phyloP scores from a whole-genome alignment of 225 moss, liverwort and hornwort species.

The Physcomitrellopsis africana region DNA sequence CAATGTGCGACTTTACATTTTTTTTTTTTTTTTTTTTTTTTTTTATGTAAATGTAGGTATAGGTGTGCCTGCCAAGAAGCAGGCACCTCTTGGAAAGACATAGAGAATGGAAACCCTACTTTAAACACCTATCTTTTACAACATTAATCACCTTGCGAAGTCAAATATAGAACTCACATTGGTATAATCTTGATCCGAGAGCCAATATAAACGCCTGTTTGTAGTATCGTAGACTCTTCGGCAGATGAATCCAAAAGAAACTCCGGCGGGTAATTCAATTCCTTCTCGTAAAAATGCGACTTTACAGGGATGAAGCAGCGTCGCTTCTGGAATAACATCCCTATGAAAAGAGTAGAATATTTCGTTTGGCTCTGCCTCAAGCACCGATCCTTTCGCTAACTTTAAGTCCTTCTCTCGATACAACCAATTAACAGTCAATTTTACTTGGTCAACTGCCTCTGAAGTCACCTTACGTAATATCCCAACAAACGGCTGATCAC shows the following conservation, averaged over 20 bases:
- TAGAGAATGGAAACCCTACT: conserved; percentile 31
- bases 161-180: conserved; percentile 69
- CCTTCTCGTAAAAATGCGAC: conserved; percentile 93
- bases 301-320: conserved; percentile 93
- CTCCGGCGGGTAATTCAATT: conserved; percentile 73
- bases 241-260: conserved; percentile 72
- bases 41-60: background rate
- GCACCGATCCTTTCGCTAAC: conserved; percentile 80
- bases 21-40: too few species aligned
- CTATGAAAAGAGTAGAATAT: conserved; percentile 98
- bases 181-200: conserved; percentile 96
- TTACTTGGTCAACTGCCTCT: conserved; percentile 61
- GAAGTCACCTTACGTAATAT: conserved; percentile 78
- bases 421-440: conserved; percentile 89
- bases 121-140: conserved; percentile 19
- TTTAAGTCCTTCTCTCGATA: conserved; percentile 81
- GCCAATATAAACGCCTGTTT: conserved; percentile 94
- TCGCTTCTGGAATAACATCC: conserved; percentile 93
- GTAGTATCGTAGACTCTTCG: conserved; percentile 91
- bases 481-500: conserved; percentile 81
- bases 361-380: conserved; percentile 93
- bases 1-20: background rate
- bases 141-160: conserved; percentile 23
- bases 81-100: background rate
- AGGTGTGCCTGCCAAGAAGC: background rate